Conservation (phyloP, 805 yeast genomes). For the Candida ficus region DNA sequence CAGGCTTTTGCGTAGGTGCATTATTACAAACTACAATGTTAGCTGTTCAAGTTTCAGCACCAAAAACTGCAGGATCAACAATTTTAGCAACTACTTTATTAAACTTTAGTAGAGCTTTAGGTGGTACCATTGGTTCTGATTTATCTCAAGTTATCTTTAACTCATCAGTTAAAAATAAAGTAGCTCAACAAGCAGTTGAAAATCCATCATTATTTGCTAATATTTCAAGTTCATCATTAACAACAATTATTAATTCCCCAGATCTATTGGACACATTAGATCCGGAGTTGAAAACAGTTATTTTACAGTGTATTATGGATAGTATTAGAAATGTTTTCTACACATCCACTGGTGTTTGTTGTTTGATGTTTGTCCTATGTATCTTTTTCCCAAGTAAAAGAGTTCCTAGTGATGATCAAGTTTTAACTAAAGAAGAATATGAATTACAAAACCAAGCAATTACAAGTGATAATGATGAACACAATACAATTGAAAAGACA, state of each 20-base stretch:
- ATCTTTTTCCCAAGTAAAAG: constrained; percentile 37
- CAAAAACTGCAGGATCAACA: constrained; percentile 41
- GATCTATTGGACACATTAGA: neutral
- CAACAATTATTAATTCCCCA: constrained; percentile 6
- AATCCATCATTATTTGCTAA: constrained; percentile 7
- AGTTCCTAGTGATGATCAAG: constrained; percentile 30
- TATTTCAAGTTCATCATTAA: neutral
- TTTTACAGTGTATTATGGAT: constrained; percentile 27
- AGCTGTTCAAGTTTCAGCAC: constrained; percentile 35
- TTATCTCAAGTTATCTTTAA: constrained; percentile 35
- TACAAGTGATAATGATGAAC: neutral
- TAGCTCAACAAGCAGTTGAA: constrained; percentile 1
- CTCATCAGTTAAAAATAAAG: constrained; percentile 21
- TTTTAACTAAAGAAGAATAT: constrained; percentile 5
- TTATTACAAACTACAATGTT: constrained; percentile 30
- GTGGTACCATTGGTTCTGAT: constrained; percentile 36
- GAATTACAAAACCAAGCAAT: neutral
- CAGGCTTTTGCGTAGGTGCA: constrained; percentile 34
- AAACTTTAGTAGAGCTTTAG: constrained; percentile 37
- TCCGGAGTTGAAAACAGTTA: constrained; percentile 8
- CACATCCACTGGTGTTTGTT: constrained; percentile 33
- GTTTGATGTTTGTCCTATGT: constrained; percentile 27
- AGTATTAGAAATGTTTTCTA: constrained; percentile 37
- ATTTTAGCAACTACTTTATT: constrained; percentile 40
- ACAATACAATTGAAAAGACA: neutral